These are phyloP conservation scores for Purpureocillium lavendulum DNA, from an alignment of 2,329 filamentous ascomycete species.

Conservation along the genomic window DNA sequence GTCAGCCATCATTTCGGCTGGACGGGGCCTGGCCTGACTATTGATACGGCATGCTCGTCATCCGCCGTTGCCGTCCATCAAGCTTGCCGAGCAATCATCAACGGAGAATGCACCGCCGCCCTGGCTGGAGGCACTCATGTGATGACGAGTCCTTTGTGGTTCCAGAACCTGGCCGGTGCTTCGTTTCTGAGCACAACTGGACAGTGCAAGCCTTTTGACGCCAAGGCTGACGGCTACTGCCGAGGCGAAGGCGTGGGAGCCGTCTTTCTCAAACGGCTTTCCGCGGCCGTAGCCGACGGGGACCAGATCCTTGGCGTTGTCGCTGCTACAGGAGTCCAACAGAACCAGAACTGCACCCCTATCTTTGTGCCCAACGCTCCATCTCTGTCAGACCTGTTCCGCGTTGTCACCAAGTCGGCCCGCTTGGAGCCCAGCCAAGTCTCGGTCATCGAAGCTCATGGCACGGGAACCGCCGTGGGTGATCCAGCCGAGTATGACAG, in stretches of 20 bases:
- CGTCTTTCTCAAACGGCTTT: constrained; percentile 38
- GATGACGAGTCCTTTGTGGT: constrained; percentile 18
- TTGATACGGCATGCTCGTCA: constrained; percentile 31
- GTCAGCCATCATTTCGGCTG: constrained; percentile 29
- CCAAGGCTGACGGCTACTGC: constrained; percentile 40
- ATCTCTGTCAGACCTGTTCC: constrained; percentile 5
- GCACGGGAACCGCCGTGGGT: constrained; percentile 42
- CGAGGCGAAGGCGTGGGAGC: constrained; percentile 37
- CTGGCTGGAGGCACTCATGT: constrained; percentile 31
- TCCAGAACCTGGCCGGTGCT: constrained; percentile 13
- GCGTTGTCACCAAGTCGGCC: constrained; percentile 24
- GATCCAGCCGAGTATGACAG: constrained; percentile 36
- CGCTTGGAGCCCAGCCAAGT: constrained; percentile 7
- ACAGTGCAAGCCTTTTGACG: constrained; percentile 23
- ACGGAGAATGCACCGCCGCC: constrained; percentile 22
- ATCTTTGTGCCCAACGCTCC: constrained; percentile 30
- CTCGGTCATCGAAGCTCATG: constrained; percentile 34
- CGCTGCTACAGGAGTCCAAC: constrained; percentile 26
- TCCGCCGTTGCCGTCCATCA: constrained; percentile 25
- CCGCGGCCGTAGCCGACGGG: constrained; percentile 35
- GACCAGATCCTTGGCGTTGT: constrained; percentile 35
- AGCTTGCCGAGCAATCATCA: constrained; percentile 20
- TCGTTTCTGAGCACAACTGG: constrained; percentile 21
- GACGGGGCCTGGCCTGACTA: constrained; percentile 23
- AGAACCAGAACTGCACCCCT: constrained; percentile 31